Evolutionary conservation across 768 basidiomycete genomes (phyloP).

Genomic region (Suillus variegatus): DNA sequence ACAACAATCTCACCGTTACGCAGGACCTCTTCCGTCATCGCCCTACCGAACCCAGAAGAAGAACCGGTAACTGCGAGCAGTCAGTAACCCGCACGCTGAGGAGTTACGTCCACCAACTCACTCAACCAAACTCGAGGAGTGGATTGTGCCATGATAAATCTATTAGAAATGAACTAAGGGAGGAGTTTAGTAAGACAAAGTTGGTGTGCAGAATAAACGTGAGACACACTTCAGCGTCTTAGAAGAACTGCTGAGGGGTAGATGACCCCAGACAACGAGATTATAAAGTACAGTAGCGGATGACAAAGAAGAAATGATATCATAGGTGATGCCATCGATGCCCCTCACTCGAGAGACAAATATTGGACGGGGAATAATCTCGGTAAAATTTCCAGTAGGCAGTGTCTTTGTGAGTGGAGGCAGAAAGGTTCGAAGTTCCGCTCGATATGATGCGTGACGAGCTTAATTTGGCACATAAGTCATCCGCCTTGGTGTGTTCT

Average conservation of each 20-base stretch:
- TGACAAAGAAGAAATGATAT: not conserved
- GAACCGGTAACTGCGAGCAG: constrained; percentile 38
- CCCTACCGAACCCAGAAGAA: constrained; percentile 41
- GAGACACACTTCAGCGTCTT: not conserved
- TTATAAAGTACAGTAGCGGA: not conserved
- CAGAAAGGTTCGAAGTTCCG: too few species aligned
- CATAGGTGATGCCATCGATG: not conserved
- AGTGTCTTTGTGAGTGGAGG: too few species aligned
- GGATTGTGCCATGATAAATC: not conserved
- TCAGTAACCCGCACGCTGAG: not conserved
- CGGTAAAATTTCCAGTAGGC: too few species aligned
- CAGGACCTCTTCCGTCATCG: constrained; percentile 33
- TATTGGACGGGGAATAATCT: too few species aligned
- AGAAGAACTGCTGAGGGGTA: not conserved
- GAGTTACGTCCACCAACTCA: not conserved
- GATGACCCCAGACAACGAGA: not conserved
- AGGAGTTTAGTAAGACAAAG: not conserved
- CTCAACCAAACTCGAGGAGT: not conserved
- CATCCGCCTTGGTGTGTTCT: too few species aligned
- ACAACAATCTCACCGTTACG: constrained; percentile 38
- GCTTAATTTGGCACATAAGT: too few species aligned
- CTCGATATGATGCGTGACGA: too few species aligned
- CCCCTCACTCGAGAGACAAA: too few species aligned
- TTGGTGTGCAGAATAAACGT: too few species aligned
- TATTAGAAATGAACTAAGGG: not conserved